These are phyloP conservation scores for Wickerhamomyces sp. DNA, from an alignment of 1,139 yeast species.

Conservation along the genomic window DNA sequence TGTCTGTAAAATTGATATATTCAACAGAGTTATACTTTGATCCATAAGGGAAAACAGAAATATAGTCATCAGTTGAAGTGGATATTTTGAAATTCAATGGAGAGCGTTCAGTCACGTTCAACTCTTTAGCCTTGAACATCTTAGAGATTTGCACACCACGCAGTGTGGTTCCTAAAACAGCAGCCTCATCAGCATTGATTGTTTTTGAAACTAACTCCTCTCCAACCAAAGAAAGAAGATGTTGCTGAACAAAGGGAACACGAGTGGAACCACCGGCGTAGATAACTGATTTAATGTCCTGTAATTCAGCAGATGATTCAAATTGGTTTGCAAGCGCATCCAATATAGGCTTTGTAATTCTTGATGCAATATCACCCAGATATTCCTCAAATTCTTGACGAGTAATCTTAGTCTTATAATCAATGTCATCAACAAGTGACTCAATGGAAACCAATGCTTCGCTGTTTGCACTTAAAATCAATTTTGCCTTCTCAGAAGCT, in stretches of 20 bases:
- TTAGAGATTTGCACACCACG: conserved; percentile 67
- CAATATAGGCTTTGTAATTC: conserved; percentile 51
- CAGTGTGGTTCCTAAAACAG: conserved; percentile 82
- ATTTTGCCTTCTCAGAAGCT: conserved; percentile 84
- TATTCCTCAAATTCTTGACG: conserved; percentile 76
- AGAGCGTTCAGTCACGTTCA: conserved; percentile 57
- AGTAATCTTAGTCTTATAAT: conserved; percentile 60
- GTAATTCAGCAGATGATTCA: conserved; percentile 25
- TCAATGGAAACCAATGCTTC: conserved; percentile 76
- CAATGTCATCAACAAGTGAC: conserved; percentile 63
- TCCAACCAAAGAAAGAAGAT: conserved; percentile 49
- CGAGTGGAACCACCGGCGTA: conserved; percentile 91
- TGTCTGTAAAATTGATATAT: conserved; percentile 24
- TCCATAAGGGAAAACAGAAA: conserved; percentile 40
- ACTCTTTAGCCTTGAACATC: conserved; percentile 57
- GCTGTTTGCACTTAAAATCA: conserved; percentile 78
- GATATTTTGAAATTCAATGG: conserved; percentile 38
- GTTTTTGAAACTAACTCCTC: conserved; percentile 71
- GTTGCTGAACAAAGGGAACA: conserved; percentile 78
- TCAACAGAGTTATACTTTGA: conserved; percentile 30
- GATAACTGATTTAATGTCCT: conserved; percentile 61
- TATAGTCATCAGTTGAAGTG: conserved; percentile 28
- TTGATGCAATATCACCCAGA: conserved; percentile 39
- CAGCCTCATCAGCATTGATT: conserved; percentile 95
- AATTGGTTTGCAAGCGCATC: conserved; percentile 42